Evolutionary conservation across 1,139 yeast genomes (phyloP), one percentile per base, ranked within the genome.

Genomic region (Suhomyces wounanorum): DNA sequence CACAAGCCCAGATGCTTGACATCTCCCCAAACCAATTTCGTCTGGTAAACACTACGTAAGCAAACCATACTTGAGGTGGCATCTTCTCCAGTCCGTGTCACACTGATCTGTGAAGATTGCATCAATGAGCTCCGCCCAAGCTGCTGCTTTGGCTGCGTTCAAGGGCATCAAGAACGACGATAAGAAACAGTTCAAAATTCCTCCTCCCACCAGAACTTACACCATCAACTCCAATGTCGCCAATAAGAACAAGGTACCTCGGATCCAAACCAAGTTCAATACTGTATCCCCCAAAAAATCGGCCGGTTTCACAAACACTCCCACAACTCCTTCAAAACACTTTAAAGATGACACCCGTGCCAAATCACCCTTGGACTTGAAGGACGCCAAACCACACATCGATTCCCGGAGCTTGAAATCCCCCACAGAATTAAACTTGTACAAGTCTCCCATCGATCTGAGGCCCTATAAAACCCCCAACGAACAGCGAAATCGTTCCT

Each of bases 61-160:
- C 42, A 16, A n/a, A 4, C 42, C 31, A 25, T 25, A n/a, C 37
- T 33, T 33, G 30, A 23, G 18, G 30, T 39, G 31, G 31, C 7
- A 11, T 6, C 31, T 10, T 33, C 37, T 9, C 37, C 10, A 33
- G 18, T 33, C 37, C 18, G 10, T 14, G 18, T 16, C 37, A 14
- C 17, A 8, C 37, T 14, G 37, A 5, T 33, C 18, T 14, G 37
- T 33, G 37, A 33, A 33, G 18, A 4, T 33, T 14, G 17, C 37
- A 14, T 21, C 26, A 25, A 50, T 50, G 50, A 44, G 50, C 36
- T 54, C 56, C 13, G 60, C 63, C 44, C 65, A 59, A 8, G 65
- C 65, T 10, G 65, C 65, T 18, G 65, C 65, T 23, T 44, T 61
- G 52, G 63, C 63, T 11, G 65, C 65, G 16, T 61, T 61, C 49